Conservation (phyloP, 345 rosid species). For the Microcos paniculata region DNA sequence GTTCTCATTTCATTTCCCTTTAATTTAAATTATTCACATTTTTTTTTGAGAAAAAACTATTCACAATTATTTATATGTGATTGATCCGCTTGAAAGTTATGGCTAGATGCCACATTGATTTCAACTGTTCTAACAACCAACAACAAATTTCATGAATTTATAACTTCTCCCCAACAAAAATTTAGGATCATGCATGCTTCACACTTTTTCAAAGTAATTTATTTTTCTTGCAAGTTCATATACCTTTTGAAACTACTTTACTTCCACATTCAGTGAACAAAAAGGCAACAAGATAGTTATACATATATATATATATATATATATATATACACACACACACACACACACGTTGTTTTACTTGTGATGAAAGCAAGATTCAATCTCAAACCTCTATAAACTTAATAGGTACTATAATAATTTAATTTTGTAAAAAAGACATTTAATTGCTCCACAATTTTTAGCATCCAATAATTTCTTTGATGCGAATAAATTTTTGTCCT, state of each 20-base stretch:
- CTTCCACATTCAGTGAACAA: background rate
- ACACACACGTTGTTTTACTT: no score
- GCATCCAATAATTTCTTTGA: background rate
- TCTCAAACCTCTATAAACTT: background rate
- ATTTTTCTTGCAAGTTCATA: background rate
- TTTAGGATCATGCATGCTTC: background rate
- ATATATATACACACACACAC: no score
- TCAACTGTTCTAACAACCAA: conserved; percentile 6
- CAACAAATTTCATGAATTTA: background rate
- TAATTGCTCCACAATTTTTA: no score
- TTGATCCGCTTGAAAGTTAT: background rate
- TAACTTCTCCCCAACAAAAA: background rate
- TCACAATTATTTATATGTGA: conserved; percentile 15
- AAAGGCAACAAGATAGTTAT: background rate
- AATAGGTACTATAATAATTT: no score
- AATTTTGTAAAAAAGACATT: no score
- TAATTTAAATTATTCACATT: no score
- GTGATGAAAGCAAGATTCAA: background rate
- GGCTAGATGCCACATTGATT: conserved; percentile 6
- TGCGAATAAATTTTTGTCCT: background rate
- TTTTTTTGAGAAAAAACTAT: no score
- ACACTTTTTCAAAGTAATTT: no score
- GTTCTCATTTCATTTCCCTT: conserved; percentile 31
- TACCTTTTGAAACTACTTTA: background rate
- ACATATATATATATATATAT: no score